phyloP scores from a whole-genome alignment of 129 eudicot genomes.

The Escallonia rubra region DNA sequence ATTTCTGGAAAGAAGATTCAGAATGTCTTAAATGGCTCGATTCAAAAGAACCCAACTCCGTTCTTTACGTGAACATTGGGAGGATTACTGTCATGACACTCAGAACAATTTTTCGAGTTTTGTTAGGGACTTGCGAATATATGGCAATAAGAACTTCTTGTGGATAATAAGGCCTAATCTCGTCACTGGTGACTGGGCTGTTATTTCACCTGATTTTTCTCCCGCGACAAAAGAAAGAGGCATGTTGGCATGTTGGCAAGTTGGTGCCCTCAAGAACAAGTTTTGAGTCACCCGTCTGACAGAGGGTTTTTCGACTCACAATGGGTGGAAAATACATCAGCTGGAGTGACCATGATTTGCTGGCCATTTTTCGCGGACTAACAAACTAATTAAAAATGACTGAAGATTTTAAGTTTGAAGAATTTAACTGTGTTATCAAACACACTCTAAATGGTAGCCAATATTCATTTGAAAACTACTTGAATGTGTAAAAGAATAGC shows the following conservation, averaged over 20 bases:
- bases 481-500: too few relatives aligned
- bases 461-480: too few relatives aligned
- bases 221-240: neutral
- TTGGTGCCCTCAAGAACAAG: conserved; percentile 1
- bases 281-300: neutral
- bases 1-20: neutral
- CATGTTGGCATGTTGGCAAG: neutral
- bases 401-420: too few relatives aligned
- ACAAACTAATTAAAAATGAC: neutral
- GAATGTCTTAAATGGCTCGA: neutral
- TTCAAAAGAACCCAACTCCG: neutral
- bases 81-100: neutral
- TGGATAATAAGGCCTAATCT: neutral
- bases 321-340: neutral
- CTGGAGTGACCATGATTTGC: neutral
- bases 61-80: neutral
- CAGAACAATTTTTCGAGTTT: neutral
- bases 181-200: neutral
- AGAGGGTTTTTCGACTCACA: neutral
- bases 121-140: neutral
- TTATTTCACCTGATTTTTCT: neutral
- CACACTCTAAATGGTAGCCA: too few relatives aligned
- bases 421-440: too few relatives aligned
- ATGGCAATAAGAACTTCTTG: neutral
- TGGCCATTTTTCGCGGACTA: neutral